phyloP scores from a whole-genome alignment of 495 filamentous ascomycete genomes.

The Tirmania nivea region DNA sequence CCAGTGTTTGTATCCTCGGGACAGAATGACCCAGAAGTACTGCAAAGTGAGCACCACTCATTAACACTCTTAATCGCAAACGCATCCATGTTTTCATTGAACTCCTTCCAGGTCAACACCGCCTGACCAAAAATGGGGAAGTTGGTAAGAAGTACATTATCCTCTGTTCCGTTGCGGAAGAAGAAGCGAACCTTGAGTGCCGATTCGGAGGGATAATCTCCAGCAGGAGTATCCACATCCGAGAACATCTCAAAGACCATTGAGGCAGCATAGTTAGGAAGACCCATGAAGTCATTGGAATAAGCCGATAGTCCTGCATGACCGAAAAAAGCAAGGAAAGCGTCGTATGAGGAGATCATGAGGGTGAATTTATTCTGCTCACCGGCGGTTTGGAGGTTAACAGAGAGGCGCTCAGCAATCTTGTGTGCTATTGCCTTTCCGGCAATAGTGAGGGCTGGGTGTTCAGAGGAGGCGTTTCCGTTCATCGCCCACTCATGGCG shows the following conservation, averaged over 20 bases:
- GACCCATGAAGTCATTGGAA: constrained; percentile 41
- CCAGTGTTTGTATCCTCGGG: constrained; percentile 28
- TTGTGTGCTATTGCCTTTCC: constrained; percentile 39
- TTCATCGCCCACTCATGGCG: constrained; percentile 41
- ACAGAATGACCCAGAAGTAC: constrained; percentile 40
- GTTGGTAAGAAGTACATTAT: constrained; percentile 24
- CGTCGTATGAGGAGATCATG: constrained; percentile 47
- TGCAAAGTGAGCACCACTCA: constrained; percentile 50
- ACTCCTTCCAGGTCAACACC: constrained; percentile 39
- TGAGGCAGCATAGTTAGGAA: constrained; percentile 45
- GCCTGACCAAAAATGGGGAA: constrained; percentile 48
- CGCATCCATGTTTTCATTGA: constrained; percentile 34
- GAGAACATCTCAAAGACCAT: constrained; percentile 61
- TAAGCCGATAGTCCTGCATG: constrained; percentile 35
- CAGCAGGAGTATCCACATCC: constrained; percentile 20
- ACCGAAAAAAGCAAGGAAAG: constrained; percentile 56
- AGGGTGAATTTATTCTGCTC: constrained; percentile 33
- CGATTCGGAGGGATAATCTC: constrained; percentile 29
- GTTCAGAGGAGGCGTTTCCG: constrained; percentile 32
- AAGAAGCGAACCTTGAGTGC: constrained; percentile 55
- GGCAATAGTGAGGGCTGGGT: constrained; percentile 28
- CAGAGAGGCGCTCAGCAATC: constrained; percentile 38
- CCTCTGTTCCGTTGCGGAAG: constrained; percentile 53
- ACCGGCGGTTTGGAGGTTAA: constrained; percentile 32
- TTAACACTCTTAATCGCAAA: constrained; percentile 36